Evolutionary conservation across 2,329 filamentous ascomycete species (phyloP).

Genomic region (Helotiales sp.): DNA sequence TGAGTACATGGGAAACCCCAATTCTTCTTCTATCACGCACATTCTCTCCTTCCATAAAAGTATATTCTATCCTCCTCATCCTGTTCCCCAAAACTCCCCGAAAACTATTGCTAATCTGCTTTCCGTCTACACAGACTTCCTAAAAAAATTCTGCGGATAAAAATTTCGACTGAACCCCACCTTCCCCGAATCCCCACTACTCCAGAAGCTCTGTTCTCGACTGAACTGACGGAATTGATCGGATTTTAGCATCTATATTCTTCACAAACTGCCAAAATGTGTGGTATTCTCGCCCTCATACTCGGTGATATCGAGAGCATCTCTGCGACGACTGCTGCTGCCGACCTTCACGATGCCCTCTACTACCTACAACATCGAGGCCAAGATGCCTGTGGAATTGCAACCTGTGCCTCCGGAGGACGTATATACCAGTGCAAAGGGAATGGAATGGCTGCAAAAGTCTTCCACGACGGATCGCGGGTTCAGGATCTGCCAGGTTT

Average conservation of each 20-base stretch:
- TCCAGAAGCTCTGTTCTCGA: constrained; percentile 3
- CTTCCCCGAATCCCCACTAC: not conserved
- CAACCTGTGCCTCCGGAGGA: constrained; percentile 74
- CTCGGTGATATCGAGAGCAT: constrained; percentile 58
- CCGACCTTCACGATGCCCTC: constrained; percentile 73
- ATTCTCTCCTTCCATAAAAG: too few relatives aligned
- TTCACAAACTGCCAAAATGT: constrained; percentile 52
- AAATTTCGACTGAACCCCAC: constrained; percentile 34
- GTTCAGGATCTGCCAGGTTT: constrained; percentile 78
- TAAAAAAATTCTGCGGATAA: constrained; percentile 34
- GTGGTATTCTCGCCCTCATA: constrained; percentile 65
- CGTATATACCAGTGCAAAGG: constrained; percentile 90
- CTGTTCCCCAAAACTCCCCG: too few relatives aligned
- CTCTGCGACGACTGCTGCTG: constrained; percentile 56
- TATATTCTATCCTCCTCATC: too few relatives aligned
- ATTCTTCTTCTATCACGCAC: too few relatives aligned
- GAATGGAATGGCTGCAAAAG: constrained; percentile 83
- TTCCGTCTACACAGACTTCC: too few relatives aligned
- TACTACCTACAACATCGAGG: constrained; percentile 75
- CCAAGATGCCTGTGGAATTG: constrained; percentile 88
- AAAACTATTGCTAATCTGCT: too few relatives aligned
- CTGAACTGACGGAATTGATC: constrained; percentile 17
- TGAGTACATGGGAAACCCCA: too few relatives aligned
- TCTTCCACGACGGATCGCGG: constrained; percentile 80
- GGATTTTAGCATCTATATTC: constrained; percentile 1